Evolutionary conservation across 1,284 basidiomycete species (phyloP).

Genomic region (Caloboletus firmus): DNA sequence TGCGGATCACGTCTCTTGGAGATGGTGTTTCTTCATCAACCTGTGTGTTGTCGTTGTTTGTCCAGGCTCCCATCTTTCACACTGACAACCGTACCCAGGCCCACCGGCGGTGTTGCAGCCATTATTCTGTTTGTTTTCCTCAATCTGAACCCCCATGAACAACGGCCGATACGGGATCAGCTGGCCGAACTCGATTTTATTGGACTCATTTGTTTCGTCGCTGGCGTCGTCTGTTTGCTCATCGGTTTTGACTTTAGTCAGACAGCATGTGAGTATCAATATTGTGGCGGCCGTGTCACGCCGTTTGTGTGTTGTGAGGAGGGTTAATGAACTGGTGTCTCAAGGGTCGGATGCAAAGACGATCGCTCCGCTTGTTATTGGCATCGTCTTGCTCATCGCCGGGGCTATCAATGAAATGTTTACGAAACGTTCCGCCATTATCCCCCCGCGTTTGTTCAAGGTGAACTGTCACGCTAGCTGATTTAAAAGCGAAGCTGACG

Average conservation of each 20-base stretch:
- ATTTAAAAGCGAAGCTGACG: neutral
- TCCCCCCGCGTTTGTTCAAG: constrained; percentile 79
- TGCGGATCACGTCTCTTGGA: constrained; percentile 71
- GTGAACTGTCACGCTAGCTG: constrained; percentile 33
- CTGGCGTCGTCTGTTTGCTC: constrained; percentile 72
- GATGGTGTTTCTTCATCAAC: constrained; percentile 81
- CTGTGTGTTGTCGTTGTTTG: constrained; percentile 45
- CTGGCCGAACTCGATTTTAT: constrained; percentile 73
- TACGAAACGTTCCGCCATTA: constrained; percentile 76
- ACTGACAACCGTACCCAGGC: constrained; percentile 58
- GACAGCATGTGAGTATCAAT: constrained; percentile 51
- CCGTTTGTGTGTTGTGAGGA: neutral
- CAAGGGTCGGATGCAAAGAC: constrained; percentile 50
- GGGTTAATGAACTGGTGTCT: neutral
- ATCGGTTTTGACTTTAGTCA: constrained; percentile 83
- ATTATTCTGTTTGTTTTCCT: constrained; percentile 76
- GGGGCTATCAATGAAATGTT: constrained; percentile 65
- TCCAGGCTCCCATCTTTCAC: neutral
- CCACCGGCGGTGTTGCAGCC: constrained; percentile 75
- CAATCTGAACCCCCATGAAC: constrained; percentile 75
- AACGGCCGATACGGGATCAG: constrained; percentile 58
- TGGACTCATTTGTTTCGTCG: constrained; percentile 71
- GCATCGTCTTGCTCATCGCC: constrained; percentile 55
- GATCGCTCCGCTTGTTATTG: constrained; percentile 73
- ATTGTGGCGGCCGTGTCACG: neutral